Evolutionary conservation across 2,329 filamentous ascomycete species (phyloP).

Genomic region (Tolypocladium album): DNA sequence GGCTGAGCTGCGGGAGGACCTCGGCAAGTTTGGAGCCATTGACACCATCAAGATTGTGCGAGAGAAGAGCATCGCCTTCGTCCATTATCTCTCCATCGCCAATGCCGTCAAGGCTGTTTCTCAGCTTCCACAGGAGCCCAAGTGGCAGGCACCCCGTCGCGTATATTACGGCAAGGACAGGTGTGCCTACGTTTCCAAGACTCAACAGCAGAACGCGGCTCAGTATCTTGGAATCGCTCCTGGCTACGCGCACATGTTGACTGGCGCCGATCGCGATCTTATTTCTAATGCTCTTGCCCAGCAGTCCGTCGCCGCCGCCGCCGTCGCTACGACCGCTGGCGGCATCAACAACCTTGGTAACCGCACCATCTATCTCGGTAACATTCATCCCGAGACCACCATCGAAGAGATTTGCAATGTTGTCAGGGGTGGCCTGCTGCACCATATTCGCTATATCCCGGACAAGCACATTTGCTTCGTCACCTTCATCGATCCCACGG

Average conservation of each 20-base stretch:
- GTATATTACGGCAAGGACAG: constrained; percentile 99
- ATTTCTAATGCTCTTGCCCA: constrained; percentile 95
- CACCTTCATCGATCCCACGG: constrained; percentile 97
- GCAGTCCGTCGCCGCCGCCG: constrained; percentile 92
- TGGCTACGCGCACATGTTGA: constrained; percentile 91
- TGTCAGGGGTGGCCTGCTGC: constrained; percentile 84
- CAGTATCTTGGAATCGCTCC: constrained; percentile 97
- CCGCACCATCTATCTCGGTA: constrained; percentile 93
- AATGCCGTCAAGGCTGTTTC: constrained; percentile 98
- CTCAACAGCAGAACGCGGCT: constrained; percentile 96
- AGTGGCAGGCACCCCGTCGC: constrained; percentile 90
- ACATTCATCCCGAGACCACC: constrained; percentile 97
- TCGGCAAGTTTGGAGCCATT: constrained; percentile 92
- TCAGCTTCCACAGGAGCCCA: constrained; percentile 88
- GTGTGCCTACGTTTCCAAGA: constrained; percentile 98
- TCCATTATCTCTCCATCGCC: constrained; percentile 94
- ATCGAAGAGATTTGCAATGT: constrained; percentile 99
- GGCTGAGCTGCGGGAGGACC: constrained; percentile 85
- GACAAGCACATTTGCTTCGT: constrained; percentile 99
- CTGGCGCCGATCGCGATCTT: constrained; percentile 88
- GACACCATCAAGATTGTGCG: constrained; percentile 97
- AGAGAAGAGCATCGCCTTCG: constrained; percentile 95
- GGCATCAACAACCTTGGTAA: constrained; percentile 97
- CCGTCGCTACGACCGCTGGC: constrained; percentile 90
- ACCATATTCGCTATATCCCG: constrained; percentile 97